Conservation (phyloP, 2,329 filamentous ascomycete species). For the Colletotrichum sp. region DNA sequence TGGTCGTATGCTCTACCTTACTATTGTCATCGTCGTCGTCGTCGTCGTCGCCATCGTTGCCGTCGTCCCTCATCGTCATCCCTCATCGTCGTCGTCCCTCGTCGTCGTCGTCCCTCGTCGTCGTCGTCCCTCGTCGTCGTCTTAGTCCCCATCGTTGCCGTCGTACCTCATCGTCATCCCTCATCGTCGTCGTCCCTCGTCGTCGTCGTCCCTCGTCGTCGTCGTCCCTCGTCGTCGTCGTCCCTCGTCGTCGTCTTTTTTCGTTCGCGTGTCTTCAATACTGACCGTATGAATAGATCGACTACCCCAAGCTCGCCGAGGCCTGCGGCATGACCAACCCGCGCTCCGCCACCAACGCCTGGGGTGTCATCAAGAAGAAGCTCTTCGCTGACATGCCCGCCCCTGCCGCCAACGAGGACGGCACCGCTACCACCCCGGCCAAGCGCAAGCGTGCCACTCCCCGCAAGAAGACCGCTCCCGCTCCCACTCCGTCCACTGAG, state of each 20-base stretch:
- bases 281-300: conserved; percentile 24
- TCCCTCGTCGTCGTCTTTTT: not conserved
- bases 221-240: not conserved
- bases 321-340: conserved; percentile 28
- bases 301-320: conserved; percentile 26
- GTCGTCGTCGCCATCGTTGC: not conserved
- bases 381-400: conserved; percentile 17
- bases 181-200: not conserved
- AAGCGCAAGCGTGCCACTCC: conserved; percentile 24
- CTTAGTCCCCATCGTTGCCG: not conserved
- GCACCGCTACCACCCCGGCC: conserved; percentile 8
- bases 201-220: no score
- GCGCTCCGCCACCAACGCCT: conserved; percentile 28
- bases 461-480: not conserved
- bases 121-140: not conserved
- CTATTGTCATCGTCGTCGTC: not conserved
- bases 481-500: not conserved
- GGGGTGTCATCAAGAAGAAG: conserved; percentile 30
- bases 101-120: no score
- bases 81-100: not conserved
- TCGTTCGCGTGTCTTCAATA: not conserved
- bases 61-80: not conserved
- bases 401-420: not conserved
- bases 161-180: not conserved
- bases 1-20: no score